Conservation (phyloP, 2,329 filamentous ascomycete species). For the Aureobasidium sp. region DNA sequence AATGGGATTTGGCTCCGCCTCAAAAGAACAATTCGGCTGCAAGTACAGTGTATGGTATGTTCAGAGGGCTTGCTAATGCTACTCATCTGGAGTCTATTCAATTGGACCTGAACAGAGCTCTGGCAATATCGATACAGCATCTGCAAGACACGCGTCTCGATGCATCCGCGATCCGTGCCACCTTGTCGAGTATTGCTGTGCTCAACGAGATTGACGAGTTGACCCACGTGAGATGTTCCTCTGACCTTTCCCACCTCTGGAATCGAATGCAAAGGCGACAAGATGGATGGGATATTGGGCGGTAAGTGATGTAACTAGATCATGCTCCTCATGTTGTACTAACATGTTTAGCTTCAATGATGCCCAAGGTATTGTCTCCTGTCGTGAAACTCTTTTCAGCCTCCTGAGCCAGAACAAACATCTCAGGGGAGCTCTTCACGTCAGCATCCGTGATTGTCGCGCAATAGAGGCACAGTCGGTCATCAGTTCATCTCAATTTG, state of each 20-base stretch:
- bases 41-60: conserved; percentile 69
- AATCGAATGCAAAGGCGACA: conserved; percentile 57
- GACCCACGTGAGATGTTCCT: conserved; percentile 42
- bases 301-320: conserved; percentile 46
- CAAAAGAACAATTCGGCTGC: conserved; percentile 40
- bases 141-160: conserved; percentile 27
- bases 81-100: conserved; percentile 49
- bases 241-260: conserved; percentile 57
- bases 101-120: not conserved
- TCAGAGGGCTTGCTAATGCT: conserved; percentile 69
- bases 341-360: conserved; percentile 56
- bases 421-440: conserved; percentile 53
- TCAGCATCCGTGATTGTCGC: conserved; percentile 58
- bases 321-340: not conserved
- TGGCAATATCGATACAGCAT: not conserved
- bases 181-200: conserved; percentile 59
- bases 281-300: conserved; percentile 72
- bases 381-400: conserved; percentile 74
- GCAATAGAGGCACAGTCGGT: conserved; percentile 71
- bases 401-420: conserved; percentile 65
- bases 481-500: conserved; percentile 65
- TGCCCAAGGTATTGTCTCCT: conserved; percentile 72
- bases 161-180: conserved; percentile 47
- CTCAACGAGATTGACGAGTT: conserved; percentile 78
- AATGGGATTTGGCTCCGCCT: conserved; percentile 84